Evolutionary conservation across 176 grass and related monocot species (phyloP), one percentile per base, ranked within the genome.

Genomic region (Saccharum spontaneum): DNA sequence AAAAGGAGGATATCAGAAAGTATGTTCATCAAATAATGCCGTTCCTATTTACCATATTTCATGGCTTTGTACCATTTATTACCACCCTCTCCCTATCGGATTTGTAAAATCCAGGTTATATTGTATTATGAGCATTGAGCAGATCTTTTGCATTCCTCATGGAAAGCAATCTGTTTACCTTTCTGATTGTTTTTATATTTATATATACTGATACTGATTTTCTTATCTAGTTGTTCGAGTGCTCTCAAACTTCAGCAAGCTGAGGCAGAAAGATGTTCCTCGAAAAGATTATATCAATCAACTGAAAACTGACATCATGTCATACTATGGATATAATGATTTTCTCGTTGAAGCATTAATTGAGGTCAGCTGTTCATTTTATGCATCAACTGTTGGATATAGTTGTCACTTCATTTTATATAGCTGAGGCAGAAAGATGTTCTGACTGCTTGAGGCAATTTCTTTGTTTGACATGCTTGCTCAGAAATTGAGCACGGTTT

Each of bases 251-350:
- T 95, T 96, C 75, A 96, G 81, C 62, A 88, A 80, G 44, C 88
- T 94, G 71, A 99, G 90, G 81, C 88, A 99, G 82, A 48, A 90
- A 85, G 91, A 89, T 83, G 88, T 94, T 24, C 55, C 93, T 3
- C 89, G 97, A 60, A 99, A 99, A 67, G 91, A 91, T 76, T 99
- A 99, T 82, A 41, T 99, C 40, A 78, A 82, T 74, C 97, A 99
- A 71, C 92, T 99, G 65, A 92, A 99, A 82, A 76, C 82, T 26
- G 97, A 99, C n/a, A 74, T 94, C 48, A 99, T 99, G 79, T 60
- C 90, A 44, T 99, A 99, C 72, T 99, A 96, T 86, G 97, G 91
- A 16, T 99, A 99, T 72, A 99, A 96, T 38, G 97, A 96, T 69
- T 99, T 99, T 83, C 91, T 99, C 4, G 67, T 92, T 49, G 97